Percentiles rank a stretch among this genome's conserved stretches.
phyloP scores from a whole-genome alignment of 2,329 filamentous ascomycete species.

The Sporothrix inflata region DNA sequence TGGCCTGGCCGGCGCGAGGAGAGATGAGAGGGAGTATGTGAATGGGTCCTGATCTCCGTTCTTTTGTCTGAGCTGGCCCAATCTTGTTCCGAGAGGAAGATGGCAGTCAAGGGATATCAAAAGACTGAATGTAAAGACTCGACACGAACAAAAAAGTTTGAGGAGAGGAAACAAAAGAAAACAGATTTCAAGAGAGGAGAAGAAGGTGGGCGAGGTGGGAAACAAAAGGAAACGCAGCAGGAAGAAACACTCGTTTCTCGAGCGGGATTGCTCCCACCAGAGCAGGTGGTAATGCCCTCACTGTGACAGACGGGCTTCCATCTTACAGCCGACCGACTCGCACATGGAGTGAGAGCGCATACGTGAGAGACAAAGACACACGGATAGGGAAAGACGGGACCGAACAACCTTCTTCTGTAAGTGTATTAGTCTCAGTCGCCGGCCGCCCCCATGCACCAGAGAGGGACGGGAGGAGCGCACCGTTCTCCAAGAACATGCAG shows the following conservation, averaged over 20 bases:
- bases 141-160: background rate
- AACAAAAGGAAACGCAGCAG: slow-evolving; percentile 11
- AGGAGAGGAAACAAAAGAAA: background rate
- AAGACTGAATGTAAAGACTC: background rate
- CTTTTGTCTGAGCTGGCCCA: background rate
- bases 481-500: slow-evolving; percentile 21
- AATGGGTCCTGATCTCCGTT: slow-evolving; percentile 7
- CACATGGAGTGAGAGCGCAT: background rate
- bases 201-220: background rate
- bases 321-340: slow-evolving; percentile 5
- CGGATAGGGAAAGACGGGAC: background rate
- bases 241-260: background rate
- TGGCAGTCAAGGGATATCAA: background rate
- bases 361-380: background rate
- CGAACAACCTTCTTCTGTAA: background rate
- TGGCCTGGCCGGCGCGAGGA: slow-evolving; percentile 30
- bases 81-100: background rate
- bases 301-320: slow-evolving; percentile 8
- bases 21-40: slow-evolving; percentile 29
- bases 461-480: slow-evolving; percentile 21
- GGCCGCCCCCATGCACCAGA: slow-evolving; percentile 6
- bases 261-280: background rate
- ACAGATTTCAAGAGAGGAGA: background rate
- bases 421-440: slow-evolving; percentile 6
- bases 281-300: background rate